These are phyloP conservation scores for Phytophthora sp. DNA, from an alignment of 352 stramenopile species.

Conservation along the genomic window DNA sequence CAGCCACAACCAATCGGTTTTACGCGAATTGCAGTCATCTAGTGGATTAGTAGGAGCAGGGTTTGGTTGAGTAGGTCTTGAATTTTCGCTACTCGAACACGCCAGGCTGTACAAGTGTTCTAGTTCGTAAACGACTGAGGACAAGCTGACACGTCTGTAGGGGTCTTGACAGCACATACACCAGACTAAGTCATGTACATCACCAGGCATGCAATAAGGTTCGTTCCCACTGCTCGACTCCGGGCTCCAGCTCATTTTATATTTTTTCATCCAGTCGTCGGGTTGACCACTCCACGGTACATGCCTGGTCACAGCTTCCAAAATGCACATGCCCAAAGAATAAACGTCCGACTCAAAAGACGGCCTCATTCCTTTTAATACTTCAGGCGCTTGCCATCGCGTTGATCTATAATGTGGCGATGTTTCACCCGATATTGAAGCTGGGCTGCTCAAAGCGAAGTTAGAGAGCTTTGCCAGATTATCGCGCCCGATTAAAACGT, in stretches of 20 bases:
- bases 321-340: constrained; percentile 28
- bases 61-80: not conserved
- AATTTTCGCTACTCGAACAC: not conserved
- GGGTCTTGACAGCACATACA: constrained; percentile 13
- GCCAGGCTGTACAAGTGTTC: not conserved
- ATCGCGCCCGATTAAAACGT: constrained; percentile 29
- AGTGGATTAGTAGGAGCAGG: not conserved
- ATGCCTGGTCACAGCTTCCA: constrained; percentile 15
- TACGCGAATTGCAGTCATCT: not conserved
- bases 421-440: not conserved
- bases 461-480: constrained; percentile 29
- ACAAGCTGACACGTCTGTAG: not conserved
- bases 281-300: not conserved
- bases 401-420: not conserved
- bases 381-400: constrained; percentile 22
- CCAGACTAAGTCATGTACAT: constrained; percentile 3
- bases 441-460: constrained; percentile 27
- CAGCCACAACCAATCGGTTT: not conserved
- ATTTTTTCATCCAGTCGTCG: not conserved
- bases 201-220: not conserved
- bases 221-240: not conserved
- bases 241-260: not conserved
- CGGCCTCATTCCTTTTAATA: not conserved
- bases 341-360: constrained; percentile 21
- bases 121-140: not conserved